These are phyloP conservation scores for Colletotrichum gigasporum DNA, from an alignment of 2,329 filamentous ascomycete genomes.

Conservation along the genomic window DNA sequence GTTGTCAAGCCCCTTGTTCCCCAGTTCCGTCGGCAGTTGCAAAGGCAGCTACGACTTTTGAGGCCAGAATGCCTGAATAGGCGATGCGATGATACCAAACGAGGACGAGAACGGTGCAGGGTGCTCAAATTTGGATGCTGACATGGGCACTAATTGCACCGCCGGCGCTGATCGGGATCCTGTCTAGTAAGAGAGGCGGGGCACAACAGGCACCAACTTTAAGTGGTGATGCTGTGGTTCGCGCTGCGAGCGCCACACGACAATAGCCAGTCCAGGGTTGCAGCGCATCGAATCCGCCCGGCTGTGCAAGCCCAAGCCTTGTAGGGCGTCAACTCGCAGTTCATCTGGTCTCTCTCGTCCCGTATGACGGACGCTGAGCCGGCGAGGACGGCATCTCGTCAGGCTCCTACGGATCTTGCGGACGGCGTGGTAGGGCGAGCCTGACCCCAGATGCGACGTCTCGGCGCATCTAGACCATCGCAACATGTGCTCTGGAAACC, in stretches of 20 bases:
- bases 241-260: background rate
- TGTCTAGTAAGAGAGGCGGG: background rate
- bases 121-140: slow-evolving; percentile 1
- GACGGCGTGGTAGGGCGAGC: background rate
- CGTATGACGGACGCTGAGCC: background rate
- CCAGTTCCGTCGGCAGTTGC: background rate
- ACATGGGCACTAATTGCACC: background rate
- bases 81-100: background rate
- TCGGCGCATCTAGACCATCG: background rate
- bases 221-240: background rate
- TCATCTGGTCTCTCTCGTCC: background rate
- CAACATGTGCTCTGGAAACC: background rate
- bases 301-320: slow-evolving; percentile 8
- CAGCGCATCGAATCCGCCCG: background rate
- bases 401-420: background rate
- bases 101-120: background rate
- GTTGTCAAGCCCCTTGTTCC: background rate
- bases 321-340: background rate
- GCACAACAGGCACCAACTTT: slow-evolving; percentile 8
- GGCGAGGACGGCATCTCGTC: background rate
- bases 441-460: background rate
- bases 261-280: background rate
- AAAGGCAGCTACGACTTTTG: background rate
- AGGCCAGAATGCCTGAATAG: too few species aligned
- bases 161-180: background rate